A percentile compares a stretch with the other conserved stretches of the same genome.
phyloP scores from a whole-genome alignment of 2,329 filamentous ascomycete genomes.

The Claviceps maximensis region DNA sequence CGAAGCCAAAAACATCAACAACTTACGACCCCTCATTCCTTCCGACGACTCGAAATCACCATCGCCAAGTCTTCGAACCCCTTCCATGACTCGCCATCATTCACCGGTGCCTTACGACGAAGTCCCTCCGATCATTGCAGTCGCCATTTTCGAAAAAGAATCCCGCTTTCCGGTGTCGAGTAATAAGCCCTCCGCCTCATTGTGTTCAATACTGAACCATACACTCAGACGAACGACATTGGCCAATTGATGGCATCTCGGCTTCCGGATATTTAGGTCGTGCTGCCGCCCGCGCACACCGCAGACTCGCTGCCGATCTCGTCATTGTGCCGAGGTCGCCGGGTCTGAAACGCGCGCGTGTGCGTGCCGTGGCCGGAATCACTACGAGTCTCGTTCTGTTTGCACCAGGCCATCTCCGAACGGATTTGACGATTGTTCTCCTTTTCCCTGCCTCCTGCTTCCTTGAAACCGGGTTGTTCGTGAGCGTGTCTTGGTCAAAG shows the following conservation, averaged over 20 bases:
- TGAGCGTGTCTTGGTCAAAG: not conserved
- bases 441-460: not conserved
- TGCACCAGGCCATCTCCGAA: not conserved
- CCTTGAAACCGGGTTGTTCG: not conserved
- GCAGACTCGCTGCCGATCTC: constrained; percentile 7
- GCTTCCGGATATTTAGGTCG: constrained; percentile 5
- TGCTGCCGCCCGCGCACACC: constrained; percentile 9
- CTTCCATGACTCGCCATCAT: not conserved
- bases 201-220: not conserved
- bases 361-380: constrained; percentile 5
- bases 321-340: constrained; percentile 7
- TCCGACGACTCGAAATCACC: not conserved
- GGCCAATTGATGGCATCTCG: constrained; percentile 7
- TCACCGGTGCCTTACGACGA: not conserved
- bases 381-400: not conserved
- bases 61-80: not conserved
- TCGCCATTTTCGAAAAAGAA: not conserved
- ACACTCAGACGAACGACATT: not conserved
- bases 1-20: not conserved
- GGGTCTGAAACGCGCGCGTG: constrained; percentile 7
- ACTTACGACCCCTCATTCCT: not conserved
- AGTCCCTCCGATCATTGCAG: not conserved
- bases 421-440: not conserved
- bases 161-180: constrained; percentile 5
- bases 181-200: not conserved